Conservation (phyloP, 257 asterid species). For the Cinchona pubescens region DNA sequence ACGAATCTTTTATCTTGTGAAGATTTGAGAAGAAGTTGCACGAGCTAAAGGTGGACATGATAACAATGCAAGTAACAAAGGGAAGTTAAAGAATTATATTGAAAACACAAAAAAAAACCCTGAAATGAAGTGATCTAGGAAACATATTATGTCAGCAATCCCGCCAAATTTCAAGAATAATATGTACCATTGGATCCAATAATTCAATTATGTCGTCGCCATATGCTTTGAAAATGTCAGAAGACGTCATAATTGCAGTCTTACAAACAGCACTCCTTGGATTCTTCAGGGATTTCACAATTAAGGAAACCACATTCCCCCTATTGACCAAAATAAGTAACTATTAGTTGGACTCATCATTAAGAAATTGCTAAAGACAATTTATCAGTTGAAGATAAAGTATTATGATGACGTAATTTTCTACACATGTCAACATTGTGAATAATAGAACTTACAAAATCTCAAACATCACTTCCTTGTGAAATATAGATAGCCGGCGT, state of each 20-base stretch:
- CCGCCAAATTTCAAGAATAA: constrained; percentile 5
- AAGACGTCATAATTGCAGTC: constrained; percentile 81
- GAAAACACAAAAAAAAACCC: neutral
- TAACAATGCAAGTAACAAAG: constrained; percentile 13
- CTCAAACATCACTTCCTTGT: constrained; percentile 65
- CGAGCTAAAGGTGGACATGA: constrained; percentile 49
- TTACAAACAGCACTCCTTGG: constrained; percentile 96
- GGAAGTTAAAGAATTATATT: constrained; percentile 5
- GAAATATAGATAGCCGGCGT: constrained; percentile 66
- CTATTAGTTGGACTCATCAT: constrained; percentile 7
- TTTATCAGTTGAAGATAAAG: constrained; percentile 12
- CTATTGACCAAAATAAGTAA: constrained; percentile 38
- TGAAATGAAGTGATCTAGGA: neutral
- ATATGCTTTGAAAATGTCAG: constrained; percentile 76
- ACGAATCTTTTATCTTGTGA: constrained; percentile 96
- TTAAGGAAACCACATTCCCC: constrained; percentile 51
- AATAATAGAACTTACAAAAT: constrained; percentile 58
- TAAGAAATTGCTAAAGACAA: constrained; percentile 10
- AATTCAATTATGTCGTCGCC: constrained; percentile 62
- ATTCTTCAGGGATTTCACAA: constrained; percentile 77
- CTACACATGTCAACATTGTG: constrained; percentile 11
- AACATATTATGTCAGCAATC: constrained; percentile 1
- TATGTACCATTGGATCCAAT: constrained; percentile 75
- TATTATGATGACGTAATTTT: constrained; percentile 9
- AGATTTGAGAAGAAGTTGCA: constrained; percentile 83